Conservation (phyloP, 441 rosid species). For the Pelargonium fulgidum region DNA sequence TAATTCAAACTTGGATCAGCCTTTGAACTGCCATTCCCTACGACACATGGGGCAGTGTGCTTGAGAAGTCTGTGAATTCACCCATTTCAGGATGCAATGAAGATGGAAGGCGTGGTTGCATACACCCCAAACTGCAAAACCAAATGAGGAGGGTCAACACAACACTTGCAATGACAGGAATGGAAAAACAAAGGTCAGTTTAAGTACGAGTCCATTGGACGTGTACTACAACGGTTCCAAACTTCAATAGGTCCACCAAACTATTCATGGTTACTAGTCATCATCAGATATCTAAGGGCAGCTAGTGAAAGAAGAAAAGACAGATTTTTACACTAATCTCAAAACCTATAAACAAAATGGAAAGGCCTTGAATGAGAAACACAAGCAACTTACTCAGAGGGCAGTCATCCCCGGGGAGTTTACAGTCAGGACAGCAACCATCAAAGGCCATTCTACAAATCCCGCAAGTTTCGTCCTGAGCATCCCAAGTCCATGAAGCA, state of each 20-base stretch:
- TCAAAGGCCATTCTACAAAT: slow-evolving; percentile 96
- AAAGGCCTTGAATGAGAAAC: not conserved
- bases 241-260: too few relatives aligned
- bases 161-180: too few relatives aligned
- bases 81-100: slow-evolving; percentile 87
- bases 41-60: slow-evolving; percentile 87
- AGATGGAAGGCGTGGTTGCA: slow-evolving; percentile 91
- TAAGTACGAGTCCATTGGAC: too few relatives aligned
- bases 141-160: not conserved
- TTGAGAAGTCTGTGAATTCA: slow-evolving; percentile 69
- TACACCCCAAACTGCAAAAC: slow-evolving; percentile 59
- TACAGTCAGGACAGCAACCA: slow-evolving; percentile 92
- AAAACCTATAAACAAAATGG: not conserved
- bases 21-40: slow-evolving; percentile 79
- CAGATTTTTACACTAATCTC: too few relatives aligned
- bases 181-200: too few relatives aligned
- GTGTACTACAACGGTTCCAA: too few relatives aligned
- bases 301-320: too few relatives aligned
- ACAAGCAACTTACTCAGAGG: slow-evolving; percentile 57
- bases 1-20: slow-evolving; percentile 21
- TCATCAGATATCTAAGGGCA: too few relatives aligned
- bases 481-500: slow-evolving; percentile 96
- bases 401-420: slow-evolving; percentile 87
- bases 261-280: too few relatives aligned
- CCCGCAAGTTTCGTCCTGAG: slow-evolving; percentile 92